Evolutionary conservation across 2,329 filamentous ascomycete species (phyloP).

Genomic region (Zarea fungicola): DNA sequence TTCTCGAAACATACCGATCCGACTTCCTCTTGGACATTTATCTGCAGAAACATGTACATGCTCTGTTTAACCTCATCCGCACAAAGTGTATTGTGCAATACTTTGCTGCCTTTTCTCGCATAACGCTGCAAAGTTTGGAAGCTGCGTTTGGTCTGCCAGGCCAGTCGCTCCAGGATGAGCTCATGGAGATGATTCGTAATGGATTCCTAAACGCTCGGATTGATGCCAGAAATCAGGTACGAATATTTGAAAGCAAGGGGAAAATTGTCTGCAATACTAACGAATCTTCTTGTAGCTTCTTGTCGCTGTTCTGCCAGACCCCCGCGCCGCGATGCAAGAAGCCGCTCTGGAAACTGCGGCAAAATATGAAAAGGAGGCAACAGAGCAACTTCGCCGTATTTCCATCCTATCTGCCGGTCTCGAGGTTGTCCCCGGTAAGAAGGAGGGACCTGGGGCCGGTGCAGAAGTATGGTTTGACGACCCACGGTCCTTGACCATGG

Average conservation of each 20-base stretch:
- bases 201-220: conserved; percentile 72
- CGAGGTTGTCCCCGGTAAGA: conserved; percentile 46
- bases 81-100: conserved; percentile 93
- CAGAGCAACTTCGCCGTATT: conserved; percentile 71
- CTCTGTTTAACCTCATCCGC: conserved; percentile 70
- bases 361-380: conserved; percentile 68
- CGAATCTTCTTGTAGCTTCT: conserved; percentile 50
- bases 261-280: conserved; percentile 15
- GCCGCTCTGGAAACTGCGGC: conserved; percentile 63
- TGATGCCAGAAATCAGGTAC: conserved; percentile 72
- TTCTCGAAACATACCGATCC: conserved; percentile 71
- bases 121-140: conserved; percentile 74
- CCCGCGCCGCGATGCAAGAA: conserved; percentile 64
- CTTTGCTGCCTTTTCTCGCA: conserved; percentile 81
- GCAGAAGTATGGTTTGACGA: conserved; percentile 34
- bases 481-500: neutral
- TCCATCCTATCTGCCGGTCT: conserved; percentile 71
- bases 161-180: conserved; percentile 64
- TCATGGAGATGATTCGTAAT: conserved; percentile 70
- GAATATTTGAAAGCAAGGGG: conserved; percentile 13
- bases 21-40: conserved; percentile 92
- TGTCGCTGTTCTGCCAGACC: conserved; percentile 62
- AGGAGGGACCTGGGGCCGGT: conserved; percentile 10
- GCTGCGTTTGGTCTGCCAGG: conserved; percentile 65
- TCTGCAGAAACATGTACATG: conserved; percentile 66